Conservation (phyloP, 2,329 filamentous ascomycete species). For the Penicillium sp. region DNA sequence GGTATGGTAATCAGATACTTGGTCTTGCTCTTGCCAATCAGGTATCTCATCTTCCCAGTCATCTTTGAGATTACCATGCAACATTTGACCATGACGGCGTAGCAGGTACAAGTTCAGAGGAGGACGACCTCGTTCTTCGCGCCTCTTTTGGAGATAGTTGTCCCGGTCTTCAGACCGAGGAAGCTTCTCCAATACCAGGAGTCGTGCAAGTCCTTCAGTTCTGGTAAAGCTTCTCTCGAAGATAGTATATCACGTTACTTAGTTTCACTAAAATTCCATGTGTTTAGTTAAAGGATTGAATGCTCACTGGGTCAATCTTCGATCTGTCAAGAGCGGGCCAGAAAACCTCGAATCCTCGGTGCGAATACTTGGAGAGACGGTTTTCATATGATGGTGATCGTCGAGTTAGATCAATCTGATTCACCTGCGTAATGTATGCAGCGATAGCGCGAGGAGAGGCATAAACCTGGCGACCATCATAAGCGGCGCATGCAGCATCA, state of each 20-base stretch:
- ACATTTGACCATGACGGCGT: slow-evolving; percentile 37
- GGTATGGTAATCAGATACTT: slow-evolving; percentile 76
- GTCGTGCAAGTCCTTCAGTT: slow-evolving; percentile 71
- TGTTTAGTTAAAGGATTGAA: background rate
- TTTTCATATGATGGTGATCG: slow-evolving; percentile 86
- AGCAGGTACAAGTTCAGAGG: slow-evolving; percentile 42
- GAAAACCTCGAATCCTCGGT: slow-evolving; percentile 78
- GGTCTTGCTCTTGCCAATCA: slow-evolving; percentile 75
- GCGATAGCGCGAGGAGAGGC: slow-evolving; percentile 72
- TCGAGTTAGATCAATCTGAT: slow-evolving; percentile 73
- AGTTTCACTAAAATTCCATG: background rate
- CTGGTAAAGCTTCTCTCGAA: slow-evolving; percentile 77
- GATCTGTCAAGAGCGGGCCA: slow-evolving; percentile 72
- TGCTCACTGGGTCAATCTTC: slow-evolving; percentile 64
- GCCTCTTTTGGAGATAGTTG: slow-evolving; percentile 65
- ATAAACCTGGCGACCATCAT: slow-evolving; percentile 76
- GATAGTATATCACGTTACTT: slow-evolving; percentile 54
- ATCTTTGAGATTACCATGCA: slow-evolving; percentile 72
- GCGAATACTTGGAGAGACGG: slow-evolving; percentile 79
- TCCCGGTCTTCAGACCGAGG: slow-evolving; percentile 68
- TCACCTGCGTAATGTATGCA: slow-evolving; percentile 78
- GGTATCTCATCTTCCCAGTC: slow-evolving; percentile 74
- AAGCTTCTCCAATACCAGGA: slow-evolving; percentile 75
- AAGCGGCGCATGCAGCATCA: slow-evolving; percentile 77
- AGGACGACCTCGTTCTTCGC: slow-evolving; percentile 70